Conservation (phyloP, 371 early-diverging fungal species). For the Apophysomyces trapeziformis region DNA sequence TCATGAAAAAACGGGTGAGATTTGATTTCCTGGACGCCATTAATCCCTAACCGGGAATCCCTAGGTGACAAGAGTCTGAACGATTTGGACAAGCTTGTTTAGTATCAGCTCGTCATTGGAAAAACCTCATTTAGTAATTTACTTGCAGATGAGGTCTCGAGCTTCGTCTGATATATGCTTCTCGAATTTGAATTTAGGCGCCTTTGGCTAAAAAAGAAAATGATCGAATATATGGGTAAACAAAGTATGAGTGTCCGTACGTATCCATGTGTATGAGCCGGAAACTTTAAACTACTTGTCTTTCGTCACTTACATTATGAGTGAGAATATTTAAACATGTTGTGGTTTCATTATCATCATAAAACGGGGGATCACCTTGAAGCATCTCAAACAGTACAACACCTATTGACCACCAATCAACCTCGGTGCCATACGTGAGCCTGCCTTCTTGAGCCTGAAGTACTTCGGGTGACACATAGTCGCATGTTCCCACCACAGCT, state of each 20-base stretch:
- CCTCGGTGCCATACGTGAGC: conserved; percentile 88
- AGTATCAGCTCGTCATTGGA: neutral
- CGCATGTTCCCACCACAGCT: conserved; percentile 90
- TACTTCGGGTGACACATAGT: conserved; percentile 96
- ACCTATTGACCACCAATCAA: conserved; percentile 99
- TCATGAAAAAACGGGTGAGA: conserved; percentile 84
- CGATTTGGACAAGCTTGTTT: neutral
- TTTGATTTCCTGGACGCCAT: conserved; percentile 76
- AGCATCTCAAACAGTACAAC: conserved; percentile 96
- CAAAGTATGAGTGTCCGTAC: too few relatives aligned
- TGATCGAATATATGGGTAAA: too few relatives aligned
- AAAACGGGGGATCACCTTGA: conserved; percentile 93
- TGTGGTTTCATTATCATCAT: conserved; percentile 80
- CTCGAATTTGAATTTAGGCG: neutral
- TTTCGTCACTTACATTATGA: conserved; percentile 53
- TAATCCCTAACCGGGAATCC: conserved; percentile 75
- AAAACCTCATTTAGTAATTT: conserved; percentile 28
- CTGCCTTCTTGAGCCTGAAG: conserved; percentile 68
- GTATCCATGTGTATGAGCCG: conserved; percentile 28
- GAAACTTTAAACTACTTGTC: neutral
- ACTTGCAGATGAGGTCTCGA: conserved; percentile 79
- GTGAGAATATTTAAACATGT: conserved; percentile 88
- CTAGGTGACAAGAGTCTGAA: conserved; percentile 74
- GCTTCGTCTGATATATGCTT: conserved; percentile 70
- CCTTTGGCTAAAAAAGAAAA: conserved; percentile 12